Percentiles rank a stretch among this genome's conserved stretches.
Evolutionary conservation across 2,329 filamentous ascomycete species (phyloP).

Genomic region (Neoarthrinium moseri): DNA sequence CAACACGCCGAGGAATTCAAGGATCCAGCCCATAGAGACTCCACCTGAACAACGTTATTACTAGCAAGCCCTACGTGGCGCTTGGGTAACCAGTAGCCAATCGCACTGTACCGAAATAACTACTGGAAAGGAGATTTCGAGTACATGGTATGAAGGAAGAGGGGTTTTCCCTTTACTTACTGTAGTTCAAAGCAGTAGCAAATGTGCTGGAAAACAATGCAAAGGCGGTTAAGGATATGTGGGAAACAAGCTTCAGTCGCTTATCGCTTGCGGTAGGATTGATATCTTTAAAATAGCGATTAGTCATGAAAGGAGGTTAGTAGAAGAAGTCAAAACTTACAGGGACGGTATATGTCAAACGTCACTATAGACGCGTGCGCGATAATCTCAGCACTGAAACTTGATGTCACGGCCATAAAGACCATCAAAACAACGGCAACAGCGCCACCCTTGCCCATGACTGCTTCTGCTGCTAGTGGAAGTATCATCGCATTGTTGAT

Average conservation of each 20-base stretch:
- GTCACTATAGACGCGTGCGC: constrained; percentile 69
- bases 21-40: constrained; percentile 68
- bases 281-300: constrained; percentile 48
- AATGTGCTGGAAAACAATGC: constrained; percentile 63
- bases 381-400: constrained; percentile 67
- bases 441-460: constrained; percentile 65
- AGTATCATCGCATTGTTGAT: constrained; percentile 66
- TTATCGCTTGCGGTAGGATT: constrained; percentile 63
- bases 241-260: constrained; percentile 64
- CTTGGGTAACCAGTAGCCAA: no score
- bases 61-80: no score
- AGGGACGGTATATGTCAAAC: constrained; percentile 69
- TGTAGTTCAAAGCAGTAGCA: constrained; percentile 55
- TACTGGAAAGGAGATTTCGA: no score
- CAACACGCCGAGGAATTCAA: constrained; percentile 70
- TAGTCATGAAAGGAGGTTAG: not conserved
- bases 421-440: constrained; percentile 63
- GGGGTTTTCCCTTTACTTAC: no score
- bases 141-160: no score
- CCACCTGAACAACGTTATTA: no score
- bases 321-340: not conserved
- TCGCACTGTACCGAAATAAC: no score
- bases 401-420: constrained; percentile 71
- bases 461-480: constrained; percentile 63
- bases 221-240: constrained; percentile 58